Percentiles rank a stretch among this genome's conserved stretches.
phyloP scores from a whole-genome alignment of 192 early-diverging fungal species.

The Cladochytrium replicatum region DNA sequence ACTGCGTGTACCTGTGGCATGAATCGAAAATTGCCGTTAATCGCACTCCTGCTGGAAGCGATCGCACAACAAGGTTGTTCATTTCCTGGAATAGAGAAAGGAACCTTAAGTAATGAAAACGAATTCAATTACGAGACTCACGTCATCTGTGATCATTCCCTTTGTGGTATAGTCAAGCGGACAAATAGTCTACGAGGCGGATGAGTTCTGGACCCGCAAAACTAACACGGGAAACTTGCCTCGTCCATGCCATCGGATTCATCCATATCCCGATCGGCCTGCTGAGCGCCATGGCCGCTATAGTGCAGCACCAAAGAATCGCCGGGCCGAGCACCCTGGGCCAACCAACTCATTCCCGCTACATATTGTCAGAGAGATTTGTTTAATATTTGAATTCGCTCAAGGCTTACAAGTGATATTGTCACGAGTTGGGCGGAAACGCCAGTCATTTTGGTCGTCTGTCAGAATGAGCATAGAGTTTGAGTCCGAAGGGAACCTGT shows the following conservation, averaged over 20 bases:
- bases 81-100: constrained; percentile 17
- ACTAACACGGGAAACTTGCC: constrained; percentile 3
- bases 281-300: constrained; percentile 55
- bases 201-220: background rate
- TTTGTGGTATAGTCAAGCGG: constrained; percentile 59
- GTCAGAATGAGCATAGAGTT: constrained; percentile 53
- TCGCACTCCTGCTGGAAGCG: constrained; percentile 56
- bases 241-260: constrained; percentile 34
- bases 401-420: constrained; percentile 25
- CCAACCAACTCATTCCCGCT: constrained; percentile 57
- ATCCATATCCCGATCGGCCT: constrained; percentile 37
- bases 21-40: constrained; percentile 66
- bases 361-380: constrained; percentile 48
- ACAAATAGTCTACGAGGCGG: constrained; percentile 47
- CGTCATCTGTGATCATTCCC: constrained; percentile 62
- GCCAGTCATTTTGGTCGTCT: constrained; percentile 47
- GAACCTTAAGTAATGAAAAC: background rate
- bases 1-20: constrained; percentile 34
- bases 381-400: constrained; percentile 5
- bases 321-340: constrained; percentile 51
- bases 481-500: constrained; percentile 41
- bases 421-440: constrained; percentile 15
- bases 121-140: too few species aligned
- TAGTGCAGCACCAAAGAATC: constrained; percentile 74
- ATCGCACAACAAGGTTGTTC: constrained; percentile 47